phyloP scores from a whole-genome alignment of 2,329 filamentous ascomycete species.

The Capronia americana region DNA sequence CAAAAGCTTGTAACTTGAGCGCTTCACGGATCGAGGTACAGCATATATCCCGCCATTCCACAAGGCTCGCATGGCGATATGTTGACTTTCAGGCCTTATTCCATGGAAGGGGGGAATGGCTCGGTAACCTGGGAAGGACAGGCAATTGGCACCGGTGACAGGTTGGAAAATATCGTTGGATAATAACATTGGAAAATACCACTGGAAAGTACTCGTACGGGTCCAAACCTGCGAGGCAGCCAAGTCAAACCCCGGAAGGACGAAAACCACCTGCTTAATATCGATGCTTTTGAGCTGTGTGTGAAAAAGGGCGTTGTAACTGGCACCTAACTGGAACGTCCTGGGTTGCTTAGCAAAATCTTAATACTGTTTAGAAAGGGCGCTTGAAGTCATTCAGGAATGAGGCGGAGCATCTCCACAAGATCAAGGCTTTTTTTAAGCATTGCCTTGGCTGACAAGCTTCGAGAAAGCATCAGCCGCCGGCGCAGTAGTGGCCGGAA shows the following conservation, averaged over 20 bases:
- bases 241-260: background rate
- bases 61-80: background rate
- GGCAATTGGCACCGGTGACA: background rate
- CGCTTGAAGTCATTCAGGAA: background rate
- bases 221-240: background rate
- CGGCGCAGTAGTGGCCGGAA: background rate
- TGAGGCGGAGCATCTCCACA: background rate
- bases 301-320: background rate
- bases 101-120: background rate
- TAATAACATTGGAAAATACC: no score
- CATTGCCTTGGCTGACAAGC: background rate
- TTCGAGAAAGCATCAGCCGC: background rate
- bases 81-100: background rate
- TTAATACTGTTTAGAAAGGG: background rate
- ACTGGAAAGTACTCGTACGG: background rate
- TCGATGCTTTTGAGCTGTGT: background rate
- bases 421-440: background rate
- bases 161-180: background rate
- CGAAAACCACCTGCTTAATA: background rate
- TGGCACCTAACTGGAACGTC: background rate
- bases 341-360: background rate
- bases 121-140: background rate
- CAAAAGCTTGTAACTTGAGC: conserved; percentile 4
- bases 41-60: background rate
- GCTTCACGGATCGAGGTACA: background rate